Percentiles rank a stretch among this genome's conserved stretches.
phyloP scores from a whole-genome alignment of 2,329 filamentous ascomycete species.

The Phaeomoniella chlamydospora region DNA sequence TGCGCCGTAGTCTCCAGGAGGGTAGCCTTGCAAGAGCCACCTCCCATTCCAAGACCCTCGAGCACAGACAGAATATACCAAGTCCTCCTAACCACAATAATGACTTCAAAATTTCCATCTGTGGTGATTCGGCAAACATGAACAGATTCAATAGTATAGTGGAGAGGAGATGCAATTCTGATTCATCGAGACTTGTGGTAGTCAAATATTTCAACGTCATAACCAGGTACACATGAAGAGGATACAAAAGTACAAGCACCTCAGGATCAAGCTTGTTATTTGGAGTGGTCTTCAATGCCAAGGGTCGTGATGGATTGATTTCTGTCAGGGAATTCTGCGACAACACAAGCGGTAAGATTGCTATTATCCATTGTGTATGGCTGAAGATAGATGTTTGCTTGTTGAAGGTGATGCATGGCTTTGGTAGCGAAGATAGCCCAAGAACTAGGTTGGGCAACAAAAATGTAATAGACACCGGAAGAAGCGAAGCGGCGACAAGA shows the following conservation, averaged over 20 bases:
- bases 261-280: conserved; percentile 29
- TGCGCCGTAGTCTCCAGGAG: conserved; percentile 64
- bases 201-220: conserved; percentile 64
- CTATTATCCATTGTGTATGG: conserved; percentile 63
- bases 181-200: conserved; percentile 71
- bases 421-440: conserved; percentile 61
- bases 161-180: conserved; percentile 80
- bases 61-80: conserved; percentile 57
- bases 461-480: conserved; percentile 41
- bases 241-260: conserved; percentile 54
- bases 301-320: conserved; percentile 18
- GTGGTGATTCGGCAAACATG: conserved; percentile 63
- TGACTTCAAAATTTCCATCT: conserved; percentile 71
- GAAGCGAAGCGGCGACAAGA: conserved; percentile 61
- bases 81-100: conserved; percentile 77
- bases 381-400: conserved; percentile 44
- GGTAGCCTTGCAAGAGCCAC: conserved; percentile 77
- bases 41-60: conserved; percentile 64
- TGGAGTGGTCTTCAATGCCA: conserved; percentile 13
- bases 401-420: conserved; percentile 53
- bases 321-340: conserved; percentile 25
- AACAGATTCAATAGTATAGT: conserved; percentile 69
- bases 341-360: conserved; percentile 52
- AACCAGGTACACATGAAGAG: conserved; percentile 67
- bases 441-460: conserved; percentile 73